A percentile compares a stretch with the other conserved stretches of the same genome.
phyloP scores from a whole-genome alignment of 2,329 filamentous ascomycete species.

The Pseudogymnoascus sp. region DNA sequence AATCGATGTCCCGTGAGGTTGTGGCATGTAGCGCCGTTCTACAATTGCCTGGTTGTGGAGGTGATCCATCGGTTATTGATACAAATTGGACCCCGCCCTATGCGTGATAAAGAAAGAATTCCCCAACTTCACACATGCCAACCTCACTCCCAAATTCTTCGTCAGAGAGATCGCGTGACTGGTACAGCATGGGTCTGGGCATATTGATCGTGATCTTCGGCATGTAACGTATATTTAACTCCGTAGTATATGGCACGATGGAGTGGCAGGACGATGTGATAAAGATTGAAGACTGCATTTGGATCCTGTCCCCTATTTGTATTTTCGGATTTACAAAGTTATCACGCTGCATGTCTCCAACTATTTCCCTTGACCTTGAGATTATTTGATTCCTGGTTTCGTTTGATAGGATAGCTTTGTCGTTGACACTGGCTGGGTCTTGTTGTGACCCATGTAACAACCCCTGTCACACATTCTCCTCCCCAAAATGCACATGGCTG shows the following conservation, averaged over 20 bases:
- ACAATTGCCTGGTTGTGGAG: not conserved
- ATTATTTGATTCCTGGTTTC: not conserved
- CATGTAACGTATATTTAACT: not conserved
- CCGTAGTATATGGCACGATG: not conserved
- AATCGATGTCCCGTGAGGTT: not conserved
- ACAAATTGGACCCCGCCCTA: not conserved
- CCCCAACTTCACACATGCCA: not conserved
- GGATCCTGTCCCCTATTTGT: not conserved
- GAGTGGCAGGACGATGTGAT: not conserved
- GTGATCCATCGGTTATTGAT: not conserved
- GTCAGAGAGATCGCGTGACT: not conserved
- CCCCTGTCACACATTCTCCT: not conserved
- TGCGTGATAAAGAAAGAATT: not conserved
- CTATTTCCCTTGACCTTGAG: not conserved
- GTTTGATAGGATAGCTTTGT: not conserved
- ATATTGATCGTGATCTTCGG: not conserved
- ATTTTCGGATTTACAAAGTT: not conserved
- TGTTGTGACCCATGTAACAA: not conserved
- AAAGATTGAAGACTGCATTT: not conserved
- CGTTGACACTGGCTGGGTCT: not conserved
- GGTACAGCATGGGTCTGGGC: not conserved
- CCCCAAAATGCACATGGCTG: conserved; percentile 1
- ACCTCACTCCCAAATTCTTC: not conserved
- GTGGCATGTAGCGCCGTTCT: not conserved
- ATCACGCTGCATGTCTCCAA: not conserved